A percentile compares a stretch with the other conserved stretches of the same genome.
Conservation (phyloP, 2,329 filamentous ascomycete genomes). For the Thermoascus crustaceus region DNA sequence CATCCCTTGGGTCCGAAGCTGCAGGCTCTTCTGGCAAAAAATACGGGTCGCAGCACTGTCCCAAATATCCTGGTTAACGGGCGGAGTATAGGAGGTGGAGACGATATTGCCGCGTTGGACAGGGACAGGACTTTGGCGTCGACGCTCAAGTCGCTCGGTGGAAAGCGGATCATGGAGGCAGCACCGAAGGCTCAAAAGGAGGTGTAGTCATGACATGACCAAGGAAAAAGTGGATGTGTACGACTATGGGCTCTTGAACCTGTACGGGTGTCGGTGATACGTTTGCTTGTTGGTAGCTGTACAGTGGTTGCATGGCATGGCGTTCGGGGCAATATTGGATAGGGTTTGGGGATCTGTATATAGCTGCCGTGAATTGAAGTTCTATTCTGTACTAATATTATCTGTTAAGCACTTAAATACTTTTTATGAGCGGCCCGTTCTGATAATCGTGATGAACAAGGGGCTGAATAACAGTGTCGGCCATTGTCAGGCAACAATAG, state of each 20-base stretch:
- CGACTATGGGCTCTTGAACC: too few relatives aligned
- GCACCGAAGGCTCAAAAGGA: conserved; percentile 12
- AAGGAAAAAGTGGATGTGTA: too few relatives aligned
- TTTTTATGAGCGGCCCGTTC: not conserved
- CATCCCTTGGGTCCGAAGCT: conserved; percentile 66
- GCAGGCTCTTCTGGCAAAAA: conserved; percentile 62
- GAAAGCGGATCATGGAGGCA: conserved; percentile 50
- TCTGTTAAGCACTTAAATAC: too few relatives aligned
- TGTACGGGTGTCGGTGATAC: not conserved
- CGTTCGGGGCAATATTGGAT: not conserved
- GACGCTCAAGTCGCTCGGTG: conserved; percentile 66
- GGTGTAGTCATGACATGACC: conserved; percentile 4
- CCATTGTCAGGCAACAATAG: too few relatives aligned
- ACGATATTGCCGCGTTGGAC: conserved; percentile 72
- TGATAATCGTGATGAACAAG: too few relatives aligned
- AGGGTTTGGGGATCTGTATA: not conserved
- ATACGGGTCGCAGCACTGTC: conserved; percentile 76
- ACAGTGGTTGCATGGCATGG: conserved; percentile 1
- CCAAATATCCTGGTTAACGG: conserved; percentile 88
- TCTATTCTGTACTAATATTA: too few relatives aligned
- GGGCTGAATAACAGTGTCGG: conserved; percentile 2
- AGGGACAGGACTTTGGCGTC: conserved; percentile 56
- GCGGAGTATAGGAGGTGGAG: conserved; percentile 80
- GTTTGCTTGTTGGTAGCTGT: not conserved
- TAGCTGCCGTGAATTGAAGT: too few relatives aligned